These are phyloP conservation scores for Coccomyxa subellipsoidea DNA, from an alignment of 163 green algal genomes.

Conservation along the genomic window DNA sequence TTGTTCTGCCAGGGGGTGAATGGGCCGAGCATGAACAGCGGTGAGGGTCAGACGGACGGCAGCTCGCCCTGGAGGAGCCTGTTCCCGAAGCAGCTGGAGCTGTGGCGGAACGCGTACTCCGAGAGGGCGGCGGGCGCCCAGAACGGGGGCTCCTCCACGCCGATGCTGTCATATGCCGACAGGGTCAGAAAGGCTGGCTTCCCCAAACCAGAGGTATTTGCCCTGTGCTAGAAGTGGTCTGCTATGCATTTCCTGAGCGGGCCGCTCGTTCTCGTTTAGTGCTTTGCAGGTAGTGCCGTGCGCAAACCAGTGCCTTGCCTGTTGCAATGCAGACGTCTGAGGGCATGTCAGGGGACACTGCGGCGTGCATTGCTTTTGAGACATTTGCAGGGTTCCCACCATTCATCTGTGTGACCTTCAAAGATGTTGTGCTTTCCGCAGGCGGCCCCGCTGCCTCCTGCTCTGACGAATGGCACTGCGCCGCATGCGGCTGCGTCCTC, in stretches of 20 bases:
- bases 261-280: no score
- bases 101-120: neutral
- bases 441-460: neutral
- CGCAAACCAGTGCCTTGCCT: no score
- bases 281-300: no score
- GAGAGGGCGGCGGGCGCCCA: neutral
- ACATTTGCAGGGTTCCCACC: neutral
- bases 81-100: neutral
- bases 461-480: neutral
- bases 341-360: no score
- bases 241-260: no score
- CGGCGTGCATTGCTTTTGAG: neutral
- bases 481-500: neutral
- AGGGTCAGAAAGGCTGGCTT: neutral
- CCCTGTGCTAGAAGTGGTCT: no score
- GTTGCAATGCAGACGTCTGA: no score
- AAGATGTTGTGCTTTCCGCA: neutral
- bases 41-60: neutral
- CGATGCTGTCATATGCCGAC: neutral
- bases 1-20: neutral
- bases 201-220: no score
- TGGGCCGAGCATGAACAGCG: neutral
- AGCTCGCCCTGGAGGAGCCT: constrained; percentile 1
- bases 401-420: neutral
- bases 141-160: neutral